Percentiles rank a stretch among this genome's conserved stretches.
phyloP scores from a whole-genome alignment of 106 monocot genomes.

The Acorus gramineus region DNA sequence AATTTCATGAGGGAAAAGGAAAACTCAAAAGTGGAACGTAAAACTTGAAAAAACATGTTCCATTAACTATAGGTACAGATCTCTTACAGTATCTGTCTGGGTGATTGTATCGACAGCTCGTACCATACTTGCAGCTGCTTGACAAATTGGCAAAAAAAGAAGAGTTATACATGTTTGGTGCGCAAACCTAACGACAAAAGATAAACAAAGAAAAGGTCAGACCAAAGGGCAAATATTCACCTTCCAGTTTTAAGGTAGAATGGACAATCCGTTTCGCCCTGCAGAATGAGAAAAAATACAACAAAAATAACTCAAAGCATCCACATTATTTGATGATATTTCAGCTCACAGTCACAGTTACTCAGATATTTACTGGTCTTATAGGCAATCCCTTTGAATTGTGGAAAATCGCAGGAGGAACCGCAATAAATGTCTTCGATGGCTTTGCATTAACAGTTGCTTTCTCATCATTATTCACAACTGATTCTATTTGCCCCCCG shows the following conservation, averaged over 20 bases:
- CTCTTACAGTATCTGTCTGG: constrained; percentile 67
- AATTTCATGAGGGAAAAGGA: constrained; percentile 2
- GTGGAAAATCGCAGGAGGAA: constrained; percentile 52
- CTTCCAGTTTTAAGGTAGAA: constrained; percentile 98
- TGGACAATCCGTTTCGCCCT: constrained; percentile 89
- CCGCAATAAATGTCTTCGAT: constrained; percentile 18
- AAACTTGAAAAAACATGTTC: background rate
- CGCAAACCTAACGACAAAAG: background rate
- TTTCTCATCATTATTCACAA: constrained; percentile 2
- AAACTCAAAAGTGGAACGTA: background rate
- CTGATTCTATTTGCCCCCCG: constrained; percentile 10
- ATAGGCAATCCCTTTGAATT: constrained; percentile 93
- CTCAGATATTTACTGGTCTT: constrained; percentile 37
- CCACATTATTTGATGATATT: background rate
- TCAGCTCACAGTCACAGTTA: background rate
- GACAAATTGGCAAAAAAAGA: background rate
- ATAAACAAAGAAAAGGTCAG: background rate
- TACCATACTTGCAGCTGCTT: constrained; percentile 87
- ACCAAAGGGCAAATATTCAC: constrained; percentile 17
- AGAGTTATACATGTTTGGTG: background rate
- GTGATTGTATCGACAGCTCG: constrained; percentile 78
- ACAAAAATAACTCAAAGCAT: background rate
- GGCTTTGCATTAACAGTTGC: constrained; percentile 7
- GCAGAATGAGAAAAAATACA: constrained; percentile 5
- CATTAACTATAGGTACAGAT: background rate